Base-by-base conservation (phyloP, 2,329 filamentous ascomycete genomes). In the Incumbomyces delicatus region DNA sequence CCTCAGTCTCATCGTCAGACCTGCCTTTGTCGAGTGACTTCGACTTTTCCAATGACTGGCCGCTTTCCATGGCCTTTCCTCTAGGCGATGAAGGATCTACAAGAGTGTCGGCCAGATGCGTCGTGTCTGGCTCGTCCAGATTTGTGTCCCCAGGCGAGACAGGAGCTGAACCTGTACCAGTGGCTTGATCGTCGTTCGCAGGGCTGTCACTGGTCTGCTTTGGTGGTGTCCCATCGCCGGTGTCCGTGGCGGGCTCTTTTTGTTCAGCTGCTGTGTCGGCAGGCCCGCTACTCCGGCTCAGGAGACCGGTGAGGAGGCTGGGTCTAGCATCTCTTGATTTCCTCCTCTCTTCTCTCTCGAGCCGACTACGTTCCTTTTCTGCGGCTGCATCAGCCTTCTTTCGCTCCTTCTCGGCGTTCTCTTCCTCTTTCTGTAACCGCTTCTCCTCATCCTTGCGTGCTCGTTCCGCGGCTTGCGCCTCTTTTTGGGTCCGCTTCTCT, bases 401-500 rank as follows among this genome's bases (percentile, higher is more conserved):
- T 8, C 22, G 22, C 22, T 27, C 22, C 22, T 27, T 27, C 22
- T 27, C 22, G 22, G 22, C 22, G 8, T 27, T 27, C 22, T 27
- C 22, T 27, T 27, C 22, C 5, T 27, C 22, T 27, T 27, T 27
- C 8, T 8, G 22, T 27, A 27, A 27, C 8, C 41, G 46, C 32
- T 52, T 47, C 31, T 51, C 45, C 33, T 35, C 33, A 12, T 35
- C 33, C 16, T 41, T 50, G 38, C 12, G 44, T 6, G 48, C 22
- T 27, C 22, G 22, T 27, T 27, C 53, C 18, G 47, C 46, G 8
- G 47, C 52, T 38, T 55, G 47, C 8, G 22, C 22, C 29, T 55
- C 53, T 44, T 52, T 44, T 18, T 50, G 47, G 12, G 43, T 31
- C 17, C 53, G 48, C 37, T 52, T 57, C 41, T 58, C 56, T 47